These are phyloP conservation scores for Conticribra weissflogii DNA, from an alignment of 108 stramenopile species.

Conservation along the genomic window DNA sequence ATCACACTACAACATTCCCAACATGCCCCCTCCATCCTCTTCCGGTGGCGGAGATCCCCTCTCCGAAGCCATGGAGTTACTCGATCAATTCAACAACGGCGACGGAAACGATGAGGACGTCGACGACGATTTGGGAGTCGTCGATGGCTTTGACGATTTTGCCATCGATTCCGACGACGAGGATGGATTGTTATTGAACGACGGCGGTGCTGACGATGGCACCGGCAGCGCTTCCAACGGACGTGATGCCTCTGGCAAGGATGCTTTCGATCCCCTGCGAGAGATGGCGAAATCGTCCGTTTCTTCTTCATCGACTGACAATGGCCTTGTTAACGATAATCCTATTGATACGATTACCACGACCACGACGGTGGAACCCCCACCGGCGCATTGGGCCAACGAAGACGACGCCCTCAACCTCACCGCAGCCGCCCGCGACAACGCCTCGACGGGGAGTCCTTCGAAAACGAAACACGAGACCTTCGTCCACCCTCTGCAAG, in stretches of 20 bases:
- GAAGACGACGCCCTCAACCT: slow-evolving; percentile 5
- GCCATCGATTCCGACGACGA: slow-evolving; percentile 70
- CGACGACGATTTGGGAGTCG: neutral
- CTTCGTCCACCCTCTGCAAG: slow-evolving; percentile 9
- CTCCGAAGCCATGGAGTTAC: slow-evolving; percentile 28
- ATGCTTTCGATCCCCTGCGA: too few species aligned
- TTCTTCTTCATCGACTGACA: neutral
- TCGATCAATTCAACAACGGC: slow-evolving; percentile 8
- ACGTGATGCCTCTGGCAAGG: neutral
- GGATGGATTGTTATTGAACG: slow-evolving; percentile 15
- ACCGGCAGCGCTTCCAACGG: neutral
- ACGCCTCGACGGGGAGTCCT: too few species aligned
- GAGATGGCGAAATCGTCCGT: neutral
- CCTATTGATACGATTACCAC: neutral
- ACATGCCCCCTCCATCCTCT: neutral
- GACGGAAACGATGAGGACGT: neutral
- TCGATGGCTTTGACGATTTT: slow-evolving; percentile 36
- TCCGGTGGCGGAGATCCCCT: slow-evolving; percentile 13
- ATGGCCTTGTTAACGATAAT: neutral
- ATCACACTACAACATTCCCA: neutral
- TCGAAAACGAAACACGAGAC: too few species aligned
- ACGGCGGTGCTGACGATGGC: neutral
- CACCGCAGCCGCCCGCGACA: neutral
- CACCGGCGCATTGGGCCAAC: slow-evolving; percentile 21
- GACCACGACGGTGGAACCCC: neutral